Percentiles rank a stretch among this genome's conserved stretches.
Evolutionary conservation across 164 flowering plant species (phyloP).

Genomic region (Stephania japonica): DNA sequence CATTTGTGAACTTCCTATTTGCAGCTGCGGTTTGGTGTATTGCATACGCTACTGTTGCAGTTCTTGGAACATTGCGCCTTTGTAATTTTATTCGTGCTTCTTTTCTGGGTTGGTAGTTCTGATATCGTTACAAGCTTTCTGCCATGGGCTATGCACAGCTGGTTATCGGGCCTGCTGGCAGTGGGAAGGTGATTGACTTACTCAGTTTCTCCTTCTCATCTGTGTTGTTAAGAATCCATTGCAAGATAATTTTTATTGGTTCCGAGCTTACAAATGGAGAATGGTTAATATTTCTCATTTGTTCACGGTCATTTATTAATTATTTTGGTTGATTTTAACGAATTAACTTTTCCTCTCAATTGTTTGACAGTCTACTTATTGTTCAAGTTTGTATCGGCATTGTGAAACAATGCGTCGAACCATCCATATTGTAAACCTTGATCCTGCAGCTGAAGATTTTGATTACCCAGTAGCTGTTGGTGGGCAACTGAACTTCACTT

Average conservation of each 20-base stretch:
- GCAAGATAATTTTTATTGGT: background rate
- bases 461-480: constrained; percentile 96
- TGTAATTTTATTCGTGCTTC: constrained; percentile 23
- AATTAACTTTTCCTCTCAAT: background rate
- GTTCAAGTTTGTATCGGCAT: constrained; percentile 74
- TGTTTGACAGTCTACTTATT: constrained; percentile 74
- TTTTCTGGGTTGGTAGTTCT: background rate
- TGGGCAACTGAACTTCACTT: constrained; percentile 18
- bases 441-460: constrained; percentile 97
- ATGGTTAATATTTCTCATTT: background rate
- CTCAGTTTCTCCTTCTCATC: background rate
- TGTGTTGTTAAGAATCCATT: background rate
- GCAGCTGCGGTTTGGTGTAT: constrained; percentile 59
- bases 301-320: background rate
- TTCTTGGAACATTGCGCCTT: constrained; percentile 37
- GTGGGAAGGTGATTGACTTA: constrained; percentile 66
- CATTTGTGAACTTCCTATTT: constrained; percentile 33
- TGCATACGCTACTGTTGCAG: constrained; percentile 53
- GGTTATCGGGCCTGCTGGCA: constrained; percentile 95
- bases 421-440: constrained; percentile 78
- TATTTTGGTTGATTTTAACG: background rate
- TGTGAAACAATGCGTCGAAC: constrained; percentile 67
- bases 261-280: background rate
- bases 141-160: constrained; percentile 95
- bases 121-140: background rate